phyloP scores from a whole-genome alignment of 768 basidiomycete species.

The Pulveroboletus sp. region DNA sequence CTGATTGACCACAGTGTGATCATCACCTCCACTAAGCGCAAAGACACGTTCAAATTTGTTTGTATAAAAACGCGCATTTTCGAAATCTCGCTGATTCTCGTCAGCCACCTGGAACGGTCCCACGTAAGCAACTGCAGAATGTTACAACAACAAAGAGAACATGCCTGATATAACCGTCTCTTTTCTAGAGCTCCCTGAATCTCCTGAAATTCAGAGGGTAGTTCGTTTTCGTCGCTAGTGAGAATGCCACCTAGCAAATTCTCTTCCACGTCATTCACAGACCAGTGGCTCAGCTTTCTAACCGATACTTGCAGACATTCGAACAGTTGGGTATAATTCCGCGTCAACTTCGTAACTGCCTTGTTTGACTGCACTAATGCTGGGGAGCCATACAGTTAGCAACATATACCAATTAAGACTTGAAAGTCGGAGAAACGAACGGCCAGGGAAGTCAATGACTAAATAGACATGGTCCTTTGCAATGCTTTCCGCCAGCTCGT shows the following conservation, averaged over 20 bases:
- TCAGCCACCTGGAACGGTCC: background rate
- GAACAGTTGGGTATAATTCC: background rate
- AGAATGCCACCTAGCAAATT: background rate
- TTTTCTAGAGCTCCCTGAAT: background rate
- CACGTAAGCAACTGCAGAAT: background rate
- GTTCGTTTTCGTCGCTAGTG: background rate
- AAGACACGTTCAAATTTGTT: background rate
- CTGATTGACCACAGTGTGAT: background rate
- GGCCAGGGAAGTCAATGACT: background rate
- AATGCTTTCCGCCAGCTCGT: slow-evolving; percentile 7
- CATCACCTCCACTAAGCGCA: background rate
- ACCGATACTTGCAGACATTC: background rate
- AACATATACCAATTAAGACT: background rate
- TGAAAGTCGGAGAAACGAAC: background rate
- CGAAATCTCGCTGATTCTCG: background rate
- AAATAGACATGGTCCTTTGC: background rate
- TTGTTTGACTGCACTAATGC: background rate
- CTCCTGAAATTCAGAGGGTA: background rate
- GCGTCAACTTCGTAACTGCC: background rate
- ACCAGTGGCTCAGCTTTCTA: background rate
- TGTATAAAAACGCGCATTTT: background rate
- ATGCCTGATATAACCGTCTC: background rate
- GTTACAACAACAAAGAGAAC: background rate
- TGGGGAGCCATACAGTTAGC: background rate
- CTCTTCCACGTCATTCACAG: background rate